Base-by-base conservation (phyloP, 768 basidiomycete genomes). In the Termitomyces sp. region DNA sequence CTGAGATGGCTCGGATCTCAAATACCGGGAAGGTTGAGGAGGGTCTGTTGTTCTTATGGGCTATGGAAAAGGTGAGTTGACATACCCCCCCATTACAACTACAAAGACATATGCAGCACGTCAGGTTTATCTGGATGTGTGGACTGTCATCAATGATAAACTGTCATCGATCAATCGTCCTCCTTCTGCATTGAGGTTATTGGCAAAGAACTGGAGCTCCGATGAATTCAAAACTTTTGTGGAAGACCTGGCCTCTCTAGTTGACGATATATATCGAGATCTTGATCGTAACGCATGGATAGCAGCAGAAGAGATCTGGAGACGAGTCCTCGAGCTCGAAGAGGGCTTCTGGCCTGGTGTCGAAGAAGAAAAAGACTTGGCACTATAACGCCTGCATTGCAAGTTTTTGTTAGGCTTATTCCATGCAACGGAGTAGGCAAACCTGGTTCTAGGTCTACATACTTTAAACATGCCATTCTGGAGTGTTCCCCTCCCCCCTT, bases 1-100 rank as follows among this genome's bases (percentile, higher is more conserved):
- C 87, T 10, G 85, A 87, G 66, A 84, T 90, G 82, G 75, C 75
- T 2, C 74, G 82, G 6, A 69, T 83, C 2, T 74, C 75, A 3
- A 68, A 71, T 5, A 62, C 68, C 15, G 78, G 74, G 3, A 72
- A 69, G 0, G 59, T 87, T 19, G 77, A 80, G 47, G 88, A 90
- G 41, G 85, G 84, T 0, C 68, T 91, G 21, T 72, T 90, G 1
- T 84, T 90, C 58, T 68, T 91, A 14, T 90, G 87, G 87, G 84
- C 84, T 0, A 90, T 90, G 87, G 88, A 90, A 65, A 77, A 80
- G 72, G 88, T 87, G 53, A 21, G 51, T 14, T 6, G 14, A 15
- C 9, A 2, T 11, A 21, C n/a, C 57, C 15, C 6, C 19, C 19
- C 12, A 12, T 4, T 21, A 22, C 11, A 24, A 30, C 19, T 12